These are phyloP conservation scores for Pelagomonas calceolata DNA, from an alignment of 108 stramenopile genomes.

Conservation along the genomic window DNA sequence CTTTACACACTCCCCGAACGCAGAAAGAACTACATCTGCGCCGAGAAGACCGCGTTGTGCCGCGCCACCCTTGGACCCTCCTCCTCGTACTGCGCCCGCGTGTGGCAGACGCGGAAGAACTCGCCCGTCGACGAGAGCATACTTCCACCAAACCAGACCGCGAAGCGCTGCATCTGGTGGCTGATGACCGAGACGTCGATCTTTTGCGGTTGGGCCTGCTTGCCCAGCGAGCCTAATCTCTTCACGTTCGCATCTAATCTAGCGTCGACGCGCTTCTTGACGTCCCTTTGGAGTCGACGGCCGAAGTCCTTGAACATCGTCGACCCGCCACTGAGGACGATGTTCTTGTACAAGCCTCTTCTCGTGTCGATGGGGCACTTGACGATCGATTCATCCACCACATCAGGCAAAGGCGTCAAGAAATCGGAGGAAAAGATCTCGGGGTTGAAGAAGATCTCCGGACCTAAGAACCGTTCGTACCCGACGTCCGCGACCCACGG, in stretches of 20 bases:
- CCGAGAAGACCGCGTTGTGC: conserved; percentile 52
- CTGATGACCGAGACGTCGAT: conserved; percentile 46
- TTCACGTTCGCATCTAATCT: conserved; percentile 31
- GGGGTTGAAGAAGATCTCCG: conserved; percentile 61
- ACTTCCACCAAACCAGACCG: conserved; percentile 61
- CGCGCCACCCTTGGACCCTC: conserved; percentile 58
- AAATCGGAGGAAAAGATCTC: conserved; percentile 51
- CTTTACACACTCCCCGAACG: too few species aligned
- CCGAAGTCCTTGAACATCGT: conserved; percentile 62
- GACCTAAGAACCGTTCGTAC: conserved; percentile 58
- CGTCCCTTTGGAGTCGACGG: conserved; percentile 46
- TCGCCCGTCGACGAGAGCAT: conserved; percentile 48
- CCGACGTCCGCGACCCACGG: conserved; percentile 37
- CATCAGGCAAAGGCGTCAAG: conserved; percentile 47
- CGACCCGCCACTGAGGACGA: conserved; percentile 54
- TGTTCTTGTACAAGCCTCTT: conserved; percentile 54
- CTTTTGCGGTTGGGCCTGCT: background rate
- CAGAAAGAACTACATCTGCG: too few species aligned
- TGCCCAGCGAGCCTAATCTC: conserved; percentile 4
- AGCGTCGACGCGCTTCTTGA: conserved; percentile 39
- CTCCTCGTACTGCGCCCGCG: conserved; percentile 57
- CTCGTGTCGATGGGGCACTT: conserved; percentile 58
- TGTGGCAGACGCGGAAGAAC: conserved; percentile 55
- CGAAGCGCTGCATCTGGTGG: conserved; percentile 48
- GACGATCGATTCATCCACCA: conserved; percentile 53